A percentile compares a stretch with the other conserved stretches of the same genome.
These are phyloP conservation scores for Globisporangium polare DNA, from an alignment of 352 stramenopile genomes.

Conservation along the genomic window DNA sequence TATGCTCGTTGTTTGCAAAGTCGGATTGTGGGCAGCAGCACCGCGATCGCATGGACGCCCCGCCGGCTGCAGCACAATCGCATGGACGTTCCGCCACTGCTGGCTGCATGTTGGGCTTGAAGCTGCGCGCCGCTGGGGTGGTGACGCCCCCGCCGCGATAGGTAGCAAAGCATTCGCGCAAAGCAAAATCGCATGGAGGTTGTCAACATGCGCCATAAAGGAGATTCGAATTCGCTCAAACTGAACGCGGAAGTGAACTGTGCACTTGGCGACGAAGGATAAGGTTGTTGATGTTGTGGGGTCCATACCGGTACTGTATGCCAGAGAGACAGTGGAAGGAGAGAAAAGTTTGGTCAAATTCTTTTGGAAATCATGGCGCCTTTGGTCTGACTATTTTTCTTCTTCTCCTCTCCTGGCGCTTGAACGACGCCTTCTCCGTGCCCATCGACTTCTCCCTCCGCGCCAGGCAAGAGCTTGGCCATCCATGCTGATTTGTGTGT, in stretches of 20 bases:
- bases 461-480: background rate
- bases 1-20: too few species aligned
- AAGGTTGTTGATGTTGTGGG: background rate
- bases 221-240: background rate
- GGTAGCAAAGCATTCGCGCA: background rate
- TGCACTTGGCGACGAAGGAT: background rate
- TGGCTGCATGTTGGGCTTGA: background rate
- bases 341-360: background rate
- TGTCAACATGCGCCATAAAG: background rate
- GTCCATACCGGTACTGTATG: background rate
- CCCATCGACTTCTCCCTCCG: background rate
- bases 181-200: background rate
- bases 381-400: too few species aligned
- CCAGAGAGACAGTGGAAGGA: background rate
- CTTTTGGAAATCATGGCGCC: too few species aligned
- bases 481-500: background rate
- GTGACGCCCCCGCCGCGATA: too few species aligned
- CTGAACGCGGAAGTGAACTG: background rate
- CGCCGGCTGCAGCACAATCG: too few species aligned
- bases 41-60: too few species aligned
- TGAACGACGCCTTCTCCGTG: background rate
- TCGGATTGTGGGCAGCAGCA: too few species aligned
- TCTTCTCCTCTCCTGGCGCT: too few species aligned
- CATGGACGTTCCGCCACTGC: background rate
- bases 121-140: background rate